Evolutionary conservation across 441 rosid species (phyloP).

Genomic region (Manihot esculenta): DNA sequence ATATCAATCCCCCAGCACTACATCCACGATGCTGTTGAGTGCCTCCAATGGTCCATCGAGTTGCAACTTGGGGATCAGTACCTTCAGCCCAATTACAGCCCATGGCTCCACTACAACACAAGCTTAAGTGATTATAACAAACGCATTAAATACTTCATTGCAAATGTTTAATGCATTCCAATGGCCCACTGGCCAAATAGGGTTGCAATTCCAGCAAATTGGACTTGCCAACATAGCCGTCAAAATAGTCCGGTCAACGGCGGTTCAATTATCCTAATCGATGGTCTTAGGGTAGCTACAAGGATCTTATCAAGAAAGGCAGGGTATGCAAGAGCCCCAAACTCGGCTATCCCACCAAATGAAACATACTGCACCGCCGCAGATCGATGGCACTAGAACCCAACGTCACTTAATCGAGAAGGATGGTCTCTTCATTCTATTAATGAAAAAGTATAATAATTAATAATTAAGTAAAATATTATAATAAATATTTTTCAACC

Average conservation of each 20-base stretch:
- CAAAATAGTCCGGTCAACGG: conserved; percentile 54
- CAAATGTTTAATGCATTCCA: conserved; percentile 81
- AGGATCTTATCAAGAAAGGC: too few relatives aligned
- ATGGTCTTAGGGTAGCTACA: conserved; percentile 59
- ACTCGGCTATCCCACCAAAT: too few relatives aligned
- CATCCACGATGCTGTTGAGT: conserved; percentile 84
- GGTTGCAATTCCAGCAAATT: conserved; percentile 61
- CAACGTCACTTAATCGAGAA: too few relatives aligned
- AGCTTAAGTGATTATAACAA: conserved; percentile 72
- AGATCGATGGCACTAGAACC: too few relatives aligned
- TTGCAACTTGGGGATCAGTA: conserved; percentile 38
- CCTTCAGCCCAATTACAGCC: conserved; percentile 67
- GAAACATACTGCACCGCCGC: too few relatives aligned
- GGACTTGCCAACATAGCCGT: conserved; percentile 67
- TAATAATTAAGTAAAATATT: too few relatives aligned
- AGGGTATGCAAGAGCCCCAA: too few relatives aligned
- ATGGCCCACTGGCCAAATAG: conserved; percentile 62
- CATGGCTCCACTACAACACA: conserved; percentile 79
- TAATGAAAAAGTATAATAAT: too few relatives aligned
- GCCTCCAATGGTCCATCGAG: conserved; percentile 84
- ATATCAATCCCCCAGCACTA: conserved; percentile 80
- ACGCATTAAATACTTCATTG: conserved; percentile 68
- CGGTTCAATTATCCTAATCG: conserved; percentile 69
- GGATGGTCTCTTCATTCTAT: too few relatives aligned
- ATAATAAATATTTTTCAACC: too few relatives aligned